These are phyloP conservation scores for Termitomyces sp. DNA, from an alignment of 768 basidiomycete species.

Conservation along the genomic window DNA sequence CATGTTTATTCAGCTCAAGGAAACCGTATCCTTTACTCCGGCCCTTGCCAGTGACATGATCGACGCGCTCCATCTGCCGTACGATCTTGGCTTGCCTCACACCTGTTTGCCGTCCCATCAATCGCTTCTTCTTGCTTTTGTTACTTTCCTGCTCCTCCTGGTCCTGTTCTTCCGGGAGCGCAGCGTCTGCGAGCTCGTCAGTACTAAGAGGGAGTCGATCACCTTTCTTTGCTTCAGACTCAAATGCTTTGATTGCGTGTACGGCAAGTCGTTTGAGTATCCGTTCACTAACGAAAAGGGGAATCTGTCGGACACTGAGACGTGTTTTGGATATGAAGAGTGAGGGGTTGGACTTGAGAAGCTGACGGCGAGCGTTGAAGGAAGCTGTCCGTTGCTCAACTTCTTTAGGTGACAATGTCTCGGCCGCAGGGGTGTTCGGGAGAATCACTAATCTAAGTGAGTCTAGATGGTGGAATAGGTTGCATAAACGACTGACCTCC, in stretches of 20 bases:
- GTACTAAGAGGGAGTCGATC: constrained; percentile 52
- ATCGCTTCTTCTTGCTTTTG: constrained; percentile 23
- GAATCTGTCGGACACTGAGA: constrained; percentile 90
- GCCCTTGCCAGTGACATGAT: constrained; percentile 81
- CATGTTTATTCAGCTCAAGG: constrained; percentile 82
- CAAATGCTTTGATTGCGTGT: constrained; percentile 75
- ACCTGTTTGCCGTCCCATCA: constrained; percentile 27
- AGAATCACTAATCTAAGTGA: constrained; percentile 64
- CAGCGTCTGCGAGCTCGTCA: constrained; percentile 65
- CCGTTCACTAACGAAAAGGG: constrained; percentile 85
- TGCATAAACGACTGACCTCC: constrained; percentile 58
- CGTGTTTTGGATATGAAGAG: constrained; percentile 94
- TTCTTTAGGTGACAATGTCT: constrained; percentile 63
- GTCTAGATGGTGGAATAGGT: not conserved
- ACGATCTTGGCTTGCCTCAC: constrained; percentile 94
- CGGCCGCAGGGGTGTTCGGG: constrained; percentile 80
- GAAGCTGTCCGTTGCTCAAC: constrained; percentile 82
- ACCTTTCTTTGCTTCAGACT: constrained; percentile 67
- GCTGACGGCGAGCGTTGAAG: constrained; percentile 76
- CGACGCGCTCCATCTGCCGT: constrained; percentile 84
- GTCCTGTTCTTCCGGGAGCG: not conserved
- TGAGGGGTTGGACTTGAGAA: constrained; percentile 89
- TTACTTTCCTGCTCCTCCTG: constrained; percentile 21
- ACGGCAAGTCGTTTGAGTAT: constrained; percentile 83
- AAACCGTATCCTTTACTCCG: constrained; percentile 95